Evolutionary conservation across 148 eudicot species (phyloP).

Genomic region (Oxyria digyna): DNA sequence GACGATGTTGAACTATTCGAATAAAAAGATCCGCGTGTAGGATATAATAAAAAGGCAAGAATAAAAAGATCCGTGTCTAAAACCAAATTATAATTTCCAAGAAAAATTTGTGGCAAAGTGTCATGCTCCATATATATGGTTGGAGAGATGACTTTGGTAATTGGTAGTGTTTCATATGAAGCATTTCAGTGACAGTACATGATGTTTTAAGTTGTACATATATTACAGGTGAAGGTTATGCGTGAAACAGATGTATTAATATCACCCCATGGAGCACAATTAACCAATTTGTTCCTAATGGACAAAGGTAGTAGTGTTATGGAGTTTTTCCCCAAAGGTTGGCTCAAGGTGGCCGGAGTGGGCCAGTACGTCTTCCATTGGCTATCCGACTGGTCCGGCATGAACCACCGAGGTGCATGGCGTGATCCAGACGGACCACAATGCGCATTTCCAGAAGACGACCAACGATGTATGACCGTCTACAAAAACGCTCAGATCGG

Average conservation of each 20-base stretch:
- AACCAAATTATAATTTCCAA: too few species aligned
- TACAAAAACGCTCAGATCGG: slow-evolving; percentile 53
- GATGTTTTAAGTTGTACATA: not conserved
- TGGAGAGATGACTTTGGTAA: too few species aligned
- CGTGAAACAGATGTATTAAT: slow-evolving; percentile 54
- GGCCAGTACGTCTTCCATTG: slow-evolving; percentile 56
- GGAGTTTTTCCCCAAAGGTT: slow-evolving; percentile 80
- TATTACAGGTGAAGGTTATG: slow-evolving; percentile 59
- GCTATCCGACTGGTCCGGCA: slow-evolving; percentile 71
- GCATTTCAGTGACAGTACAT: too few species aligned
- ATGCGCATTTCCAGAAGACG: slow-evolving; percentile 42
- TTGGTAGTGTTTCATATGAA: too few species aligned
- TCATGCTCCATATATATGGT: too few species aligned
- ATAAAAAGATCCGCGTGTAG: too few species aligned
- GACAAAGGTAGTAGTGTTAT: slow-evolving; percentile 69
- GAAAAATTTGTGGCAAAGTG: too few species aligned
- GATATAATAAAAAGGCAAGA: too few species aligned
- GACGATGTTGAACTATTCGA: too few species aligned
- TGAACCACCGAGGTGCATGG: slow-evolving; percentile 63
- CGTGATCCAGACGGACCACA: slow-evolving; percentile 35
- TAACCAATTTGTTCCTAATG: slow-evolving; percentile 71
- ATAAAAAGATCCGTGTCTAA: too few species aligned
- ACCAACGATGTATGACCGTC: slow-evolving; percentile 51
- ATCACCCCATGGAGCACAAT: slow-evolving; percentile 76
- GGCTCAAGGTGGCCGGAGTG: slow-evolving; percentile 67